phyloP scores from a whole-genome alignment of 2,329 filamentous ascomycete species.

The Hypoxylon sp. region DNA sequence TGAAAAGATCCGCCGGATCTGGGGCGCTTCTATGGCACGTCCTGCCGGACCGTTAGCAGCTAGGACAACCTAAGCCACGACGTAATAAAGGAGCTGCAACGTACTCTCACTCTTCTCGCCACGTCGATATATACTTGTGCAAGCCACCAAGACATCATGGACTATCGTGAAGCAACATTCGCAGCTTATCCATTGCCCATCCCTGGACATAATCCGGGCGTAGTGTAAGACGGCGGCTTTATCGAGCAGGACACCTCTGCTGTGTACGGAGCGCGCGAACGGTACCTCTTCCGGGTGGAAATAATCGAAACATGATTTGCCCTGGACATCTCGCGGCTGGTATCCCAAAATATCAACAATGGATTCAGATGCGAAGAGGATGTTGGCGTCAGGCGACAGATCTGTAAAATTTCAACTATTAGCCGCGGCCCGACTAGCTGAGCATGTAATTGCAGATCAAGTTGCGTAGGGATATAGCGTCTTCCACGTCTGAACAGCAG shows the following conservation, averaged over 20 bases:
- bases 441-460: constrained; percentile 23
- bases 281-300: constrained; percentile 87
- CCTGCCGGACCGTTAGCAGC: constrained; percentile 63
- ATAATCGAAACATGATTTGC: constrained; percentile 85
- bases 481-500: constrained; percentile 31
- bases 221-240: constrained; percentile 89
- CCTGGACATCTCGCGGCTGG: constrained; percentile 79
- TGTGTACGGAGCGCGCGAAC: constrained; percentile 80
- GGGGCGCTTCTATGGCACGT: constrained; percentile 81
- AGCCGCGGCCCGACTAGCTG: constrained; percentile 29
- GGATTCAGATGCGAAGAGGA: constrained; percentile 87
- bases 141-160: constrained; percentile 88
- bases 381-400: constrained; percentile 80
- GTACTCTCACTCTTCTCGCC: constrained; percentile 81
- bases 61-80: constrained; percentile 20
- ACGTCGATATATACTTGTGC: constrained; percentile 81
- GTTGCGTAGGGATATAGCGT: constrained; percentile 14
- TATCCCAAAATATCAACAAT: constrained; percentile 81
- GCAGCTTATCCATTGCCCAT: constrained; percentile 82
- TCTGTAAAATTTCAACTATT: constrained; percentile 64
- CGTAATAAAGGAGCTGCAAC: constrained; percentile 55
- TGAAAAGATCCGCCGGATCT: constrained; percentile 83
- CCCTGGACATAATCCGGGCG: constrained; percentile 76
- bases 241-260: constrained; percentile 80
- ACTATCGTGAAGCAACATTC: constrained; percentile 93